Evolutionary conservation across 139 green algal genomes (phyloP).

Genomic region (Chlamydomonas sp.): DNA sequence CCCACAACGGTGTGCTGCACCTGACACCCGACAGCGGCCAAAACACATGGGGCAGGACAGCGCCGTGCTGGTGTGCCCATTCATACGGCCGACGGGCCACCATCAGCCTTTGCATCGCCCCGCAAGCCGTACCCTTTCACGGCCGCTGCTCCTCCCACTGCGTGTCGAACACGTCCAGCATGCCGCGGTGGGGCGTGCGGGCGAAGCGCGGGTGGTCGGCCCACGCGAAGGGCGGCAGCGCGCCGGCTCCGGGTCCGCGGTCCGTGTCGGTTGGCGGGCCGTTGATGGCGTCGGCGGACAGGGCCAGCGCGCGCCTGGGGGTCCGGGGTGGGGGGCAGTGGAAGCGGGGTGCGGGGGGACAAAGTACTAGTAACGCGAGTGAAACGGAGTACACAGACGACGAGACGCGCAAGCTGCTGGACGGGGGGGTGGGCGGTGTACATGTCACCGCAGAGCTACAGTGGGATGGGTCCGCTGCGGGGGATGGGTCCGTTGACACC

Average conservation of each 20-base stretch:
- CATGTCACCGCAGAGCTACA: no score
- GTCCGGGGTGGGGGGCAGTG: constrained; percentile 48
- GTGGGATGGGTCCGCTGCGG: no score
- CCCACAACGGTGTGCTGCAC: no score
- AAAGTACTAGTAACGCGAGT: not conserved
- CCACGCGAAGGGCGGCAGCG: constrained; percentile 60
- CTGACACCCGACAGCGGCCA: no score
- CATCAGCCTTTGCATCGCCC: not conserved
- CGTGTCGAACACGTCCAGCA: constrained; percentile 52
- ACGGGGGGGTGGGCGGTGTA: no score
- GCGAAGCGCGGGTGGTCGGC: constrained; percentile 12
- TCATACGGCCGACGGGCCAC: not conserved
- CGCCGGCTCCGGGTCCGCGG: not conserved
- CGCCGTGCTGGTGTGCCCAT: not conserved
- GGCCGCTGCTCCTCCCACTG: constrained; percentile 63
- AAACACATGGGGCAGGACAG: no score
- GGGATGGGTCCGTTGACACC: no score
- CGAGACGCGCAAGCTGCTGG: no score
- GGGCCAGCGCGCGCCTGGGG: constrained; percentile 54
- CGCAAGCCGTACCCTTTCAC: constrained; percentile 7
- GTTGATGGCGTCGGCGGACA: constrained; percentile 56
- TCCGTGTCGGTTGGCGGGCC: constrained; percentile 22
- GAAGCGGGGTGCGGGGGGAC: not conserved
- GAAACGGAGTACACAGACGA: not conserved
- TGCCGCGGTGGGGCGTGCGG: constrained; percentile 48